These are phyloP conservation scores for Mytilinidion resinicola DNA, from an alignment of 495 filamentous ascomycete species.

Conservation along the genomic window DNA sequence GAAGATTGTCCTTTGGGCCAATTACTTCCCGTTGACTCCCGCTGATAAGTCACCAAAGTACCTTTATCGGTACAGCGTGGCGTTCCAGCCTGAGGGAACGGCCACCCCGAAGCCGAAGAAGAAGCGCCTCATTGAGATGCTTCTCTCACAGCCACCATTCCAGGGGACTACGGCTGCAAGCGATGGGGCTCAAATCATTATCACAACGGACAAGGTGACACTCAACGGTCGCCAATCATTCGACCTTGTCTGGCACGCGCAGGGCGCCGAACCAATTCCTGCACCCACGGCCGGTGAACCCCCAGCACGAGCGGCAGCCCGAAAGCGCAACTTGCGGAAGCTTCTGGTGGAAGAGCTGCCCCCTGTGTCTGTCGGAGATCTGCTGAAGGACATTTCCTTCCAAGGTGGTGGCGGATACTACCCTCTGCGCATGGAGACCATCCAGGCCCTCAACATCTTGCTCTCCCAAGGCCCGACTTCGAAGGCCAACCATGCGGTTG, in stretches of 20 bases:
- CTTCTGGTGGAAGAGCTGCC: slow-evolving; percentile 21
- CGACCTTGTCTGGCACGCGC: slow-evolving; percentile 18
- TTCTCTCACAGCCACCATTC: slow-evolving; percentile 24
- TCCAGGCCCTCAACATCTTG: slow-evolving; percentile 53
- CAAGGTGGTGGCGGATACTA: slow-evolving; percentile 15
- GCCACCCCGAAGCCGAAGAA: slow-evolving; percentile 28
- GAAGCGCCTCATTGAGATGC: slow-evolving; percentile 22
- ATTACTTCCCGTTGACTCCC: slow-evolving; percentile 40
- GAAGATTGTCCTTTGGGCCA: slow-evolving; percentile 38
- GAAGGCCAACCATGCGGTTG: slow-evolving; percentile 34
- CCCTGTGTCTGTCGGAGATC: slow-evolving; percentile 18
- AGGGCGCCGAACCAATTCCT: slow-evolving; percentile 17
- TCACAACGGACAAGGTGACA: slow-evolving; percentile 24
- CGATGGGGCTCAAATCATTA: slow-evolving; percentile 31
- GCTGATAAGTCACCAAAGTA: neutral
- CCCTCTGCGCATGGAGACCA: slow-evolving; percentile 20
- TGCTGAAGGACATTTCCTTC: slow-evolving; percentile 35
- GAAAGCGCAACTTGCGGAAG: slow-evolving; percentile 12
- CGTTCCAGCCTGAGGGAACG: slow-evolving; percentile 11
- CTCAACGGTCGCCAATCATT: slow-evolving; percentile 5
- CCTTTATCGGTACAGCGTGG: slow-evolving; percentile 30
- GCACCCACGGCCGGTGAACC: slow-evolving; percentile 2
- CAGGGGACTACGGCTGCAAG: slow-evolving; percentile 15
- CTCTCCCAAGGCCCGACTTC: slow-evolving; percentile 32
- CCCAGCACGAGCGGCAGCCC: neutral